Conservation (phyloP, 306 rosid species). For the Ormosia emarginata region DNA sequence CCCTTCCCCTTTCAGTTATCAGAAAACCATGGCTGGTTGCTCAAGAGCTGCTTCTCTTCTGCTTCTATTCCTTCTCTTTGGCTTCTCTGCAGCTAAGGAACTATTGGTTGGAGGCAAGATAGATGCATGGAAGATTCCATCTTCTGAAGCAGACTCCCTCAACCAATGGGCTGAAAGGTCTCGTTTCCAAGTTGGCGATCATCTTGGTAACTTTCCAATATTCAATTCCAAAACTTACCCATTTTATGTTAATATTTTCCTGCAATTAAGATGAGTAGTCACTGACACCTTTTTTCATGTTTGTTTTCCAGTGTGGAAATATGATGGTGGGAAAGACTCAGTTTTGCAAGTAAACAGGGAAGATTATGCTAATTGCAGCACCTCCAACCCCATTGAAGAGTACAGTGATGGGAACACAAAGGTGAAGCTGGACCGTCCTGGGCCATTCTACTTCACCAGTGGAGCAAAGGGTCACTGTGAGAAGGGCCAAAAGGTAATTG, state of each 20-base stretch:
- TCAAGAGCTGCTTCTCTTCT: conserved; percentile 35
- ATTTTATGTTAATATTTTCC: not conserved
- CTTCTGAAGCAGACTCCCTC: conserved; percentile 69
- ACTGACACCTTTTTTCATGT: not conserved
- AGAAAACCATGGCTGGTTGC: conserved; percentile 45
- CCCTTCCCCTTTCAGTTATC: not conserved
- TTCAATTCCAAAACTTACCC: not conserved
- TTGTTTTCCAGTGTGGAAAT: conserved; percentile 61
- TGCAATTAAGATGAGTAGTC: not conserved
- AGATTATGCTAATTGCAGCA: conserved; percentile 59
- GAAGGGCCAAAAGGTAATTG: conserved; percentile 70
- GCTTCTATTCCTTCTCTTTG: conserved; percentile 34
- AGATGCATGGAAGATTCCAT: conserved; percentile 69
- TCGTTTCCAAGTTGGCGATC: conserved; percentile 65
- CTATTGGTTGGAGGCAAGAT: conserved; percentile 68
- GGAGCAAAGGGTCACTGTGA: conserved; percentile 77
- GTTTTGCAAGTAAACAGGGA: conserved; percentile 69
- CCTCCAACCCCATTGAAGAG: conserved; percentile 37
- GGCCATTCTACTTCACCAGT: conserved; percentile 79
- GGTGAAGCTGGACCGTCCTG: conserved; percentile 59
- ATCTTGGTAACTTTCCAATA: conserved; percentile 44
- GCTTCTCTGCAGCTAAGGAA: conserved; percentile 63
- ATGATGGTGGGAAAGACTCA: conserved; percentile 72
- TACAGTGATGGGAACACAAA: conserved; percentile 64
- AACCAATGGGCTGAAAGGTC: conserved; percentile 70